Evolutionary conservation across 768 basidiomycete genomes (phyloP), one percentile per base, ranked within the genome.

Genomic region (Tubosaeta brunneosetosa): DNA sequence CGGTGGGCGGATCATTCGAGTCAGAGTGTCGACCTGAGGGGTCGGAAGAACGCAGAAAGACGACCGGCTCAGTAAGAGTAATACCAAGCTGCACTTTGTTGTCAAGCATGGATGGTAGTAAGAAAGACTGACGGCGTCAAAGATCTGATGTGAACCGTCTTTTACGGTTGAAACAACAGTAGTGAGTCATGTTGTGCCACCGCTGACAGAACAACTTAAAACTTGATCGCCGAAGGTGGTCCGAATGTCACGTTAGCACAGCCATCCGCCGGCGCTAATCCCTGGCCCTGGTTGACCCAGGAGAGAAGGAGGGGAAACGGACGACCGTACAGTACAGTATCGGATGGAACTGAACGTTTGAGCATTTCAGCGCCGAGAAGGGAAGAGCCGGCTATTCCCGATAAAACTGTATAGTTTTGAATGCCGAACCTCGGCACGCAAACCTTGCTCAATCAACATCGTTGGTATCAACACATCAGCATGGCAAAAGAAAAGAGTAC

Each of bases 11-110:
- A 3, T 83, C 82, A 19, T 68, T 64, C 3, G 71, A 59, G 19
- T 66, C 59, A n/a, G 60, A 49, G 53, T 61, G 59, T 40, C 76
- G 65, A 9, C 72, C 71, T 2, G 72, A 65, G 10, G 74, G 74
- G 62, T 84, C 82, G n/a, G 75, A 59, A 57, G 77, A 70, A 52
- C 82, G 76, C 27, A 91, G 76, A 66, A 88, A 91, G 44, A 87
- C 80, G 47, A 86, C 81, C 9, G 88, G 83, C 63, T 91, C 89
- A 0, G 86, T 82, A 54, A 91, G 77, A 25, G 80, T 72, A 48
- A 91, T 82, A 22, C 63, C 60, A 17, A 85, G 71, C 6, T 73
- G 66, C 57, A 76, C 81, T 42, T 74, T 79, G 40, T 42, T 27
- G 16, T 67, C 59, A 42, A 25, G 36, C 65, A 66, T 65, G 33